These are phyloP conservation scores for Clonostachys rosea DNA, from an alignment of 2,329 filamentous ascomycete species.

Conservation along the genomic window DNA sequence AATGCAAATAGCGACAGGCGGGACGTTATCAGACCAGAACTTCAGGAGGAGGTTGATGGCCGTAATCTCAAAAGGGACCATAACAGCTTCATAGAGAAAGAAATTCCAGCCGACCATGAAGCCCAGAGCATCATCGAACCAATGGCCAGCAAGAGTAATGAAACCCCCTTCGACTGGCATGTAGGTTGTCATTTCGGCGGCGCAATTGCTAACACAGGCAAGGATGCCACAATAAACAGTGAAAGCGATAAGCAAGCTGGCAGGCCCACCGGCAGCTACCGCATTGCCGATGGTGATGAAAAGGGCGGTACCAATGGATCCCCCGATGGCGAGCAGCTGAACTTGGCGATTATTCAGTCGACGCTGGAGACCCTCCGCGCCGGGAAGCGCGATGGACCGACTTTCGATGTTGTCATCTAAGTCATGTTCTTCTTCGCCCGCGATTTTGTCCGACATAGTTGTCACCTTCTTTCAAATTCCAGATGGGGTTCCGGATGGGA, in stretches of 20 bases:
- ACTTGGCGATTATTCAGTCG: conserved; percentile 20
- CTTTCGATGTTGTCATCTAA: too few relatives aligned
- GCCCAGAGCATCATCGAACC: conserved; percentile 71
- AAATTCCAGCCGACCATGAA: conserved; percentile 73
- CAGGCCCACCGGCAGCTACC: conserved; percentile 54
- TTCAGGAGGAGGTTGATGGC: conserved; percentile 59
- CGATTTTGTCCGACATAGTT: too few relatives aligned
- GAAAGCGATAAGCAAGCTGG: conserved; percentile 54
- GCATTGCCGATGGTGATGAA: conserved; percentile 44
- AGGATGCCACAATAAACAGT: conserved; percentile 55
- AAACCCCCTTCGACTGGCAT: conserved; percentile 75
- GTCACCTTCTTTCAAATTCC: too few relatives aligned
- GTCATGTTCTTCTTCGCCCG: too few relatives aligned
- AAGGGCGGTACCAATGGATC: conserved; percentile 40
- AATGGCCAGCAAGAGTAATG: conserved; percentile 71
- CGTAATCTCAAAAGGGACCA: conserved; percentile 65
- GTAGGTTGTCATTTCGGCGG: conserved; percentile 75
- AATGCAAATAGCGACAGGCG: conserved; percentile 55
- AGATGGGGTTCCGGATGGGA: too few relatives aligned
- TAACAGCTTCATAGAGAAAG: conserved; percentile 63
- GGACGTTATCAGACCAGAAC: conserved; percentile 58
- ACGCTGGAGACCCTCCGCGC: conserved; percentile 13
- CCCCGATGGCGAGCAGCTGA: conserved; percentile 48
- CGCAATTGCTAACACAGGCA: conserved; percentile 53
- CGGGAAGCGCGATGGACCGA: too few relatives aligned